Percentiles rank a stretch among this genome's conserved stretches.
Evolutionary conservation across 306 rosid species (phyloP).

Genomic region (Pueraria montana): DNA sequence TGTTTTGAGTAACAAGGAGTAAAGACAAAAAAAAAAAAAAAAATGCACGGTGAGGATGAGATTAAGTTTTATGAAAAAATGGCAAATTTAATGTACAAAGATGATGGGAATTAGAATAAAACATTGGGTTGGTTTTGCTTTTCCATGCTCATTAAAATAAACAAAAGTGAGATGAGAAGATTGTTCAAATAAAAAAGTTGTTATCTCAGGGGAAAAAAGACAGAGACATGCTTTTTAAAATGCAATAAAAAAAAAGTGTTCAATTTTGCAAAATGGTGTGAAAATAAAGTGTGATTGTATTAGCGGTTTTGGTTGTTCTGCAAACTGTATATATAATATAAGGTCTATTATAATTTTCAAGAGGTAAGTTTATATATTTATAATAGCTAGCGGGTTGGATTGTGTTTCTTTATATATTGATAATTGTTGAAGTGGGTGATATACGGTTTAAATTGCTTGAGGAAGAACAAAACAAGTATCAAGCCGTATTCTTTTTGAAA

Average conservation of each 20-base stretch:
- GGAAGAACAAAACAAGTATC: conserved; percentile 14
- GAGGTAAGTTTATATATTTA: neutral
- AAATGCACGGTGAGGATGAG: neutral
- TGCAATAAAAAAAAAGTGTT: neutral
- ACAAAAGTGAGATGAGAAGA: conserved; percentile 1
- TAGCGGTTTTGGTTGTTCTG: neutral
- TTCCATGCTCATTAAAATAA: neutral
- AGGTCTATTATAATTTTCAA: neutral
- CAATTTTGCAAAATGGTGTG: neutral
- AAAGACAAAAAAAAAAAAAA: neutral
- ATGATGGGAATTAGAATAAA: neutral
- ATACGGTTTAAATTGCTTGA: conserved; percentile 20
- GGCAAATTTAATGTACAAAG: neutral
- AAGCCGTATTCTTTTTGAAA: neutral
- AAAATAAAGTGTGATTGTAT: too few relatives aligned
- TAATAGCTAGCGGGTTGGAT: neutral
- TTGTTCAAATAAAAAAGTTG: neutral
- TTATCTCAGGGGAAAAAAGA: neutral
- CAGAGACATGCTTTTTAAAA: neutral
- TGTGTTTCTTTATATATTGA: neutral
- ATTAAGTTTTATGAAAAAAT: neutral
- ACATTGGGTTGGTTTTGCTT: neutral
- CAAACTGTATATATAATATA: neutral
- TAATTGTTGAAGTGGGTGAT: conserved; percentile 34
- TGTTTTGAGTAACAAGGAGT: neutral